Base-by-base conservation (phyloP, 768 basidiomycete genomes). In the Cubamyces sp. region DNA sequence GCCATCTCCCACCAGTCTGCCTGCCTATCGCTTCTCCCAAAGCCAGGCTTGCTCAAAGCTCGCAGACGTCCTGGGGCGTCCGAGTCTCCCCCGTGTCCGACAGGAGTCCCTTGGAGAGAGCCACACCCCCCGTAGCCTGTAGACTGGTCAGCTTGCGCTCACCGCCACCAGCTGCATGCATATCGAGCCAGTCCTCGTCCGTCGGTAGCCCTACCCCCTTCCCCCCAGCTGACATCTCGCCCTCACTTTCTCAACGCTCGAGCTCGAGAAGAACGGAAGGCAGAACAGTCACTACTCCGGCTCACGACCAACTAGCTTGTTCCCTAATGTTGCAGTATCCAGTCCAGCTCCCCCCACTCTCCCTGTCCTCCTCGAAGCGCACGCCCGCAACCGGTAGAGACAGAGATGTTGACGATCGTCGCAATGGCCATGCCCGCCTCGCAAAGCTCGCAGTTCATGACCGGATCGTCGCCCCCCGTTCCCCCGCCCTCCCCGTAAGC, bases 271-370 rank as follows among this genome's bases (percentile, higher is more conserved):
- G 65, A 64, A 58, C 57, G 52, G 63, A 61, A 62, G 47, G 63
- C 52, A 66, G 67, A 65, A 54, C 59, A 42, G 64, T 61, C 61
- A 55, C 42, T 26, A 30, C 23, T 46, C 64, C 46, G 64, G 65
- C 59, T 61, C 23, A 63, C 66, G 54, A 60, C 65, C 28, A 30
- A 37, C 54, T 49, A 55, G 55, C 60, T 58, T 65, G 45, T 58
- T 39, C 52, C 55, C 66, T 66, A 67, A 76, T 76, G 75, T 73
- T 76, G 74, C 74, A 75, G 70, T 75, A 71, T 56, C 68, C 75
- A 54, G 67, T 74, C 61, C 69, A 71, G 68, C 70, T 74, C 53
- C 58, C 75, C 68, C 57, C 75, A 66, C 65, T 77, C 73, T 64
- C 71, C 64, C 65, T 75, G 64, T 63, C 73, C 21, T 74, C 75